Base-by-base conservation (phyloP, 1,139 yeast species). In the Taphrina populina region DNA sequence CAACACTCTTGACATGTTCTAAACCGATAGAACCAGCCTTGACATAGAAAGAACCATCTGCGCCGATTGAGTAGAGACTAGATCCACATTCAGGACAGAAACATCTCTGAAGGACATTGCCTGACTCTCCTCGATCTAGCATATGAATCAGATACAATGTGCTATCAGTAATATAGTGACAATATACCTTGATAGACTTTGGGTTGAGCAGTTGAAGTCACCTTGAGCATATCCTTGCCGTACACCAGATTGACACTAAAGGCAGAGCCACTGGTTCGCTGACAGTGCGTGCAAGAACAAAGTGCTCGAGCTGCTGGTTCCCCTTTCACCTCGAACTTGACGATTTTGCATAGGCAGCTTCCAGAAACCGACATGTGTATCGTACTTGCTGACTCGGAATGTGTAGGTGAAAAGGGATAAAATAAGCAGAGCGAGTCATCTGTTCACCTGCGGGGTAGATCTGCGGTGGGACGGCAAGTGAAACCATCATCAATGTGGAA, bases 31-130 rank as follows among this genome's bases (percentile, higher is more conserved):
- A 24, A 4, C 30, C 32, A 13, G 32, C 45, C 45, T 39, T 39
- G n/a, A 39, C 45, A 23, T 24, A 39, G 45, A n/a, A 39, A 23
- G 45, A 24, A 4, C 45, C 45, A 11, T 39, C 21, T 6, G 15
- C 20, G 11, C 19, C 45, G n/a, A 20, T 27, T 13, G 29, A 20
- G 45, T 39, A 39, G 17, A 39, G 19, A 3, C 32, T 21, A 8
- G 20, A n/a, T 11, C 45, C 45, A 11, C 45, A 39, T n/a, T n/a
- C 26, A 21, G 20, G 32, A 20, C 45, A 39, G 33, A 39, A 39
- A 17, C 45, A 39, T 8, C 45, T 30, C 19, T 39, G 23, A n/a
- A 39, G 17, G n/a, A 10, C 20, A 13, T 39, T 39, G 10, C 45
- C 45, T 8, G 45, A 24, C 4, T 23, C 45, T 11, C 32, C 45